These are phyloP conservation scores for Sphaerosporella brunnea DNA, from an alignment of 495 filamentous ascomycete species.

Conservation along the genomic window DNA sequence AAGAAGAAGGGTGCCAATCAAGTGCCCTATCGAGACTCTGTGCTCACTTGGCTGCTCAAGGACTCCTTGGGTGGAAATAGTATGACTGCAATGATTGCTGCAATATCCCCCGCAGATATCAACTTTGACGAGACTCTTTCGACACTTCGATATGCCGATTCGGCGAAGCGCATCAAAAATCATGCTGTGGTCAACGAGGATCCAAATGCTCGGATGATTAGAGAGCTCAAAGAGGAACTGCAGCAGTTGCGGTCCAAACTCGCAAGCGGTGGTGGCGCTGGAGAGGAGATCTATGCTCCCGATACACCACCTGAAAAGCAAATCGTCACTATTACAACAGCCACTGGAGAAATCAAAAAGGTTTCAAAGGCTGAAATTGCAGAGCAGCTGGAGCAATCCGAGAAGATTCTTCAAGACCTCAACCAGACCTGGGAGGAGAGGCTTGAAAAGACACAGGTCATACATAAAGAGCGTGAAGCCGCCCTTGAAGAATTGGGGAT, in stretches of 20 bases:
- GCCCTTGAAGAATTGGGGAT: slow-evolving; percentile 94
- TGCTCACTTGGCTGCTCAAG: slow-evolving; percentile 92
- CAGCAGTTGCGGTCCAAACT: slow-evolving; percentile 74
- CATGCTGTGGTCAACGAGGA: slow-evolving; percentile 99
- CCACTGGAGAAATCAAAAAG: slow-evolving; percentile 77
- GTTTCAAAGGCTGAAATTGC: slow-evolving; percentile 98
- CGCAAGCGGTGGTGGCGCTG: slow-evolving; percentile 41
- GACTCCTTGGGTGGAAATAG: slow-evolving; percentile 97
- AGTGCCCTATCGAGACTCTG: slow-evolving; percentile 93
- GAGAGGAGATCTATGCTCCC: slow-evolving; percentile 71
- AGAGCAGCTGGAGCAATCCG: slow-evolving; percentile 61
- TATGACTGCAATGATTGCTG: slow-evolving; percentile 99
- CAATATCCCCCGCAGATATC: slow-evolving; percentile 95
- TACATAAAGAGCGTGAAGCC: slow-evolving; percentile 91
- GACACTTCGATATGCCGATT: slow-evolving; percentile 91
- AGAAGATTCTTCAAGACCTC: slow-evolving; percentile 89
- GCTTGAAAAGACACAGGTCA: slow-evolving; percentile 79
- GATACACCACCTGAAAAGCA: slow-evolving; percentile 88
- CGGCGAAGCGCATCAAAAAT: slow-evolving; percentile 98
- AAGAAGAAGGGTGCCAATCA: slow-evolving; percentile 51
- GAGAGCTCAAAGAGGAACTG: slow-evolving; percentile 91
- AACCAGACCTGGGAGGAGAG: slow-evolving; percentile 99
- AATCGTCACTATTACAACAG: slow-evolving; percentile 78
- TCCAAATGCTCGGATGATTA: slow-evolving; percentile 95
- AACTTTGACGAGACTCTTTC: slow-evolving; percentile 97